phyloP scores from a whole-genome alignment of 345 rosid species.

The Pistacia integerrima region DNA sequence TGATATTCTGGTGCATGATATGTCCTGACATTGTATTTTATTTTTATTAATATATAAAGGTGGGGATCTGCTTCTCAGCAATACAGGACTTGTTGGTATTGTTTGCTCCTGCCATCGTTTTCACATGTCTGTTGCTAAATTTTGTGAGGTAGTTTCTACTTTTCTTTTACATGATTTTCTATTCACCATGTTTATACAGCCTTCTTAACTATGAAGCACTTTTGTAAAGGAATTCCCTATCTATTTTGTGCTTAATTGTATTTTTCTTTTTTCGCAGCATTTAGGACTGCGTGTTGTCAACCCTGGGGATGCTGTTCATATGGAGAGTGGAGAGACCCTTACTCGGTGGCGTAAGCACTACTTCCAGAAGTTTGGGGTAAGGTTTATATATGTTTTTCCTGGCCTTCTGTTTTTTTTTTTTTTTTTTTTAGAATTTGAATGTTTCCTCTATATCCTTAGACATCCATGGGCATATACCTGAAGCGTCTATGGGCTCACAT shows the following conservation, averaged over 20 bases:
- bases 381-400: constrained; percentile 16
- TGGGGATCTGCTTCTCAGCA: constrained; percentile 57
- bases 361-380: constrained; percentile 57
- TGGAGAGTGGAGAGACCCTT: constrained; percentile 57
- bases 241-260: neutral
- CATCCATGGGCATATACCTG: constrained; percentile 1
- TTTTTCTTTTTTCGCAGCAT: constrained; percentile 40
- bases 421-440: neutral
- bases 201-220: neutral
- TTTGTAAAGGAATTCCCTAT: constrained; percentile 3
- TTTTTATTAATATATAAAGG: constrained; percentile 31
- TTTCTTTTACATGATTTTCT: constrained; percentile 1
- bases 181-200: neutral
- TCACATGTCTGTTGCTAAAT: constrained; percentile 52
- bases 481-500: neutral
- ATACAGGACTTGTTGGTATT: constrained; percentile 46
- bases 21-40: constrained; percentile 8
- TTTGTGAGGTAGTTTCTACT: constrained; percentile 50
- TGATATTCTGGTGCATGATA: neutral
- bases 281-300: constrained; percentile 40
- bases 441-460: constrained; percentile 5
- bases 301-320: constrained; percentile 53
- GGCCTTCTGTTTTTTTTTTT: neutral
- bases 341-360: constrained; percentile 46
- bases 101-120: constrained; percentile 53